Evolutionary conservation across 345 rosid genomes (phyloP).

Genomic region (Erodium maritimum): DNA sequence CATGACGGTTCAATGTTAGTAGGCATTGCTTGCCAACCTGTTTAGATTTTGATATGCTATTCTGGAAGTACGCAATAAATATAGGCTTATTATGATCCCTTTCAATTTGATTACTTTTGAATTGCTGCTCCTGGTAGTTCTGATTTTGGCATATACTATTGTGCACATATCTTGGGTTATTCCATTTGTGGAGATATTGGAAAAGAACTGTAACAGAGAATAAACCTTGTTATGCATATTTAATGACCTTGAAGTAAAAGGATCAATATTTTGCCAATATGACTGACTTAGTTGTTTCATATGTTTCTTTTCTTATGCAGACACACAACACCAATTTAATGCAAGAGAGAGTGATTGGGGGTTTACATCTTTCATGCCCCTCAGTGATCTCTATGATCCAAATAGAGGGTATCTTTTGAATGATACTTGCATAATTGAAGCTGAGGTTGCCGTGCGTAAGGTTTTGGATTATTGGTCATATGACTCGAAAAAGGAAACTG

Average conservation of each 20-base stretch:
- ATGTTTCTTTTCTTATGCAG: constrained; percentile 24
- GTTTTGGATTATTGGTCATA: constrained; percentile 87
- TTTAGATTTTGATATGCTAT: background rate
- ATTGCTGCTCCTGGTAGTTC: background rate
- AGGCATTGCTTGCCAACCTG: background rate
- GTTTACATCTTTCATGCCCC: constrained; percentile 93
- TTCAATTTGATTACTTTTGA: background rate
- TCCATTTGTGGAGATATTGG: background rate
- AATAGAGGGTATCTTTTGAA: constrained; percentile 63
- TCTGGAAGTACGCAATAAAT: background rate
- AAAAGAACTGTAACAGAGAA: background rate
- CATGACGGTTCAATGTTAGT: background rate
- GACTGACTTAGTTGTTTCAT: background rate
- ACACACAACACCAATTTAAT: constrained; percentile 90
- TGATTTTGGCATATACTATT: too few relatives aligned
- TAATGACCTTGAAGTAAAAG: background rate
- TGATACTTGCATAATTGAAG: constrained; percentile 74
- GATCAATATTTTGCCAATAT: background rate
- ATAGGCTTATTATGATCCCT: background rate
- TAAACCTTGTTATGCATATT: background rate
- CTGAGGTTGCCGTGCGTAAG: constrained; percentile 87
- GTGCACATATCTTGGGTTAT: background rate
- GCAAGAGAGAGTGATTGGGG: constrained; percentile 99
- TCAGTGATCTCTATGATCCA: constrained; percentile 80
- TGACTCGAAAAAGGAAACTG: constrained; percentile 96